Percentiles rank a stretch among this genome's conserved stretches.
Conservation (phyloP, 345 rosid species). For the Lagerstroemia speciosa region DNA sequence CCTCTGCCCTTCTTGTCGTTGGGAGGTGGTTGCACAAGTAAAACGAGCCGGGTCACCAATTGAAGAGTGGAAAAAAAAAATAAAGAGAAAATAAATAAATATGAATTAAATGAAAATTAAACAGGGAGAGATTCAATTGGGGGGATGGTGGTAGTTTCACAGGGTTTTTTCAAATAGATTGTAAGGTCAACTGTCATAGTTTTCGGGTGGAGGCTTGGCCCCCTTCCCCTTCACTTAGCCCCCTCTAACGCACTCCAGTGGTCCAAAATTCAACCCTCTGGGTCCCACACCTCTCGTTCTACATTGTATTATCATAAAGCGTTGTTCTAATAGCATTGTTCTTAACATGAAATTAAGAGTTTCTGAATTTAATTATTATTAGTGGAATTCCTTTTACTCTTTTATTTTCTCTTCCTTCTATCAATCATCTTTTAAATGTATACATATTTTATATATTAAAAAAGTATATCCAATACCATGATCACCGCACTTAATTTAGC, state of each 20-base stretch:
- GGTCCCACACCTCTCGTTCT: background rate
- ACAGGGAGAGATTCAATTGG: constrained; percentile 1
- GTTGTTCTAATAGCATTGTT: no score
- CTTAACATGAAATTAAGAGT: no score
- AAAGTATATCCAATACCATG: no score
- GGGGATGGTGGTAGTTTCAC: constrained; percentile 29
- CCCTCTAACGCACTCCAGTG: constrained; percentile 9
- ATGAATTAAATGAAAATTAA: background rate
- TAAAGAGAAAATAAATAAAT: background rate
- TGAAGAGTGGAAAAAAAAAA: background rate
- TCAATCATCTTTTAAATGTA: no score
- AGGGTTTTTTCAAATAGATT: constrained; percentile 43
- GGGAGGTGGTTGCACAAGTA: constrained; percentile 42
- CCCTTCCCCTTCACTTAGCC: constrained; percentile 18
- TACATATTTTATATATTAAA: no score
- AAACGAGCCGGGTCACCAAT: constrained; percentile 20
- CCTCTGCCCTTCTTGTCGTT: constrained; percentile 25
- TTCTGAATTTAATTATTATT: no score
- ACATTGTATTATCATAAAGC: no score
- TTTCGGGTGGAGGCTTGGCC: constrained; percentile 40
- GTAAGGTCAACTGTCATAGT: constrained; percentile 60
- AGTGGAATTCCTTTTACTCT: no score
- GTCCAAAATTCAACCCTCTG: background rate
- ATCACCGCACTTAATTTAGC: no score
- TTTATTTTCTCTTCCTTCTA: no score